Evolutionary conservation across 177 flowering plant species (phyloP), one percentile per base, ranked within the genome.

Genomic region (Vitis hybrid): DNA sequence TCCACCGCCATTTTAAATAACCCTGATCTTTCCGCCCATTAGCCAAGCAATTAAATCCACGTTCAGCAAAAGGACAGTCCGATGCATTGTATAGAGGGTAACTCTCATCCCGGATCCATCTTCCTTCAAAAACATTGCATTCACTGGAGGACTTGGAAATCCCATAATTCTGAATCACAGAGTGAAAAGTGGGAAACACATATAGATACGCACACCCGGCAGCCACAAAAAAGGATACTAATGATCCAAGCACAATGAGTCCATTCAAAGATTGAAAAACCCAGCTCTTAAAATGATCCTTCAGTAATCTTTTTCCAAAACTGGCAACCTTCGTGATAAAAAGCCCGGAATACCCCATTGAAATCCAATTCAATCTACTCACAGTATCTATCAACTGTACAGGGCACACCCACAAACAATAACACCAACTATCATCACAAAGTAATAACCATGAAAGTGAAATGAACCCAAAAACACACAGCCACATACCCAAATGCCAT

Each of bases 1-100:
- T 88, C 98, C 98, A 93, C 76, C 88, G 75, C 96, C 92, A 92
- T 65, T 82, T 89, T 16, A 76, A 77, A 75, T 88, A 94, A 63
- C 79, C 89, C 0, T 30, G 68, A 69, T 91, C 97, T 54, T 52
- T 81, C 68, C 97, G 73, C 52, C 98, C 97, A 75, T 94, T 94
- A n/a, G 71, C 87, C 77, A 86, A 75, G 75, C 98, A 94, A 76
- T 88, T 81, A 70, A 94, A 94, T 11, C 98, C 96, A 48, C 70
- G 73, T 67, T 94, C 98, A 0, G 81, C 82, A 72, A 90, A 94
- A 40, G 93, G 98, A 68, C 98, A 93, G 7, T 73, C 79, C 0
- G 93, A 83, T 56, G 91, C 82, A 80, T 92, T 82, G 72, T 93
- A 93, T 18, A 90, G 68, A 13, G 98, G 98, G 72, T 88, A 89